A percentile compares a stretch with the other conserved stretches of the same genome.
These are phyloP conservation scores for Gossypium herbaceum DNA, from an alignment of 345 rosid species.

Conservation along the genomic window DNA sequence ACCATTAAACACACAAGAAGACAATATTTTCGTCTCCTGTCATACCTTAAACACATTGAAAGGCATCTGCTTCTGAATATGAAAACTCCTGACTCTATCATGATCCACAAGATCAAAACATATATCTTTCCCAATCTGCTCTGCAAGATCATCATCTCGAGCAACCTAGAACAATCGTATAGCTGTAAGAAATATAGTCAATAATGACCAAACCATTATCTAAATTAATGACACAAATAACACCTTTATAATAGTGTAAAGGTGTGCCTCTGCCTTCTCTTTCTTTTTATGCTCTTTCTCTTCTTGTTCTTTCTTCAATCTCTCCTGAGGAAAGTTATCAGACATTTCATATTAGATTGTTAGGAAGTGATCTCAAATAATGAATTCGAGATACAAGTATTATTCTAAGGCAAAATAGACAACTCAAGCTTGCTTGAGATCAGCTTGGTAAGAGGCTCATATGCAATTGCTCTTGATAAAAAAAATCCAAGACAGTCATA, in stretches of 20 bases:
- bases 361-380: constrained; percentile 3
- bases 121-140: constrained; percentile 85
- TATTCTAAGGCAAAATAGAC: not conserved
- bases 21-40: not conserved
- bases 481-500: constrained; percentile 5
- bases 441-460: constrained; percentile 9
- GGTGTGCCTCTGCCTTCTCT: constrained; percentile 89
- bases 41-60: constrained; percentile 79
- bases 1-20: not conserved
- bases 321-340: constrained; percentile 47
- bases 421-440: not conserved
- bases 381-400: not conserved
- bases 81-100: constrained; percentile 87
- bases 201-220: not conserved
- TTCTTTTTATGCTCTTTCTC: constrained; percentile 85
- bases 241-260: constrained; percentile 84
- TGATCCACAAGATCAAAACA: constrained; percentile 96
- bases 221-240: constrained; percentile 8
- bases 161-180: constrained; percentile 56
- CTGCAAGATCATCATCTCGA: constrained; percentile 74
- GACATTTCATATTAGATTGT: constrained; percentile 6
- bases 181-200: constrained; percentile 11
- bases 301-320: constrained; percentile 92
- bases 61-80: constrained; percentile 72
- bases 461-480: constrained; percentile 9